Evolutionary conservation across 768 basidiomycete species (phyloP).

Genomic region (Neoboletus subvelutipes): DNA sequence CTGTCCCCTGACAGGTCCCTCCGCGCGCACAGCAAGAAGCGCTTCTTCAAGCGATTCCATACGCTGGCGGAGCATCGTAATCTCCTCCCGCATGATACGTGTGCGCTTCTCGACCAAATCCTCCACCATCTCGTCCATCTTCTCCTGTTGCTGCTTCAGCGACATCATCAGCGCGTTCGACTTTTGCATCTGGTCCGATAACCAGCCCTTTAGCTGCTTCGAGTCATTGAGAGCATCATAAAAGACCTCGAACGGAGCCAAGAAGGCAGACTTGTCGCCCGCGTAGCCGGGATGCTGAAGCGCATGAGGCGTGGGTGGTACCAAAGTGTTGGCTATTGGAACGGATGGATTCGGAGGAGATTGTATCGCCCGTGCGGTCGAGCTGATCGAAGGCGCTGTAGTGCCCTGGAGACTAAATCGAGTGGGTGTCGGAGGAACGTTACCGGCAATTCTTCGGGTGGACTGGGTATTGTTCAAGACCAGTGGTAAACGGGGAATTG

Average conservation of each 20-base stretch:
- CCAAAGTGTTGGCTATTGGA: slow-evolving; percentile 63
- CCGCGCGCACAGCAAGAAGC: slow-evolving; percentile 31
- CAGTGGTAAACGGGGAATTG: slow-evolving; percentile 62
- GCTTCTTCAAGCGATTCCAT: slow-evolving; percentile 68
- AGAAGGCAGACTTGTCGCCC: slow-evolving; percentile 71
- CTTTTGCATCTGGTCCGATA: slow-evolving; percentile 69
- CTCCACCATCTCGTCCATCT: slow-evolving; percentile 58
- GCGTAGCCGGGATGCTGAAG: slow-evolving; percentile 60
- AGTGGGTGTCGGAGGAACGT: slow-evolving; percentile 74
- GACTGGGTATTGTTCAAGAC: slow-evolving; percentile 44
- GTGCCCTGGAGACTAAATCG: slow-evolving; percentile 48
- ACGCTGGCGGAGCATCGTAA: slow-evolving; percentile 55
- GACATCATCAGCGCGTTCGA: slow-evolving; percentile 54
- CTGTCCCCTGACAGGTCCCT: slow-evolving; percentile 17
- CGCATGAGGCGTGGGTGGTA: slow-evolving; percentile 69
- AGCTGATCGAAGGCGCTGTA: slow-evolving; percentile 19
- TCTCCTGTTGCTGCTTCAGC: slow-evolving; percentile 61
- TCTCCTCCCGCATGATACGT: slow-evolving; percentile 58
- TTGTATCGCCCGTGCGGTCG: slow-evolving; percentile 34
- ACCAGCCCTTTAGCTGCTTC: slow-evolving; percentile 74
- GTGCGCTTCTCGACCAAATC: slow-evolving; percentile 61
- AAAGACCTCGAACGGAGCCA: slow-evolving; percentile 80
- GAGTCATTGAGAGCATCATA: slow-evolving; percentile 84
- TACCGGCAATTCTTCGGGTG: slow-evolving; percentile 51
- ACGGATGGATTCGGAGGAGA: slow-evolving; percentile 62